phyloP scores from a whole-genome alignment of 2,329 filamentous ascomycete species.

The Septoria petroselini region DNA sequence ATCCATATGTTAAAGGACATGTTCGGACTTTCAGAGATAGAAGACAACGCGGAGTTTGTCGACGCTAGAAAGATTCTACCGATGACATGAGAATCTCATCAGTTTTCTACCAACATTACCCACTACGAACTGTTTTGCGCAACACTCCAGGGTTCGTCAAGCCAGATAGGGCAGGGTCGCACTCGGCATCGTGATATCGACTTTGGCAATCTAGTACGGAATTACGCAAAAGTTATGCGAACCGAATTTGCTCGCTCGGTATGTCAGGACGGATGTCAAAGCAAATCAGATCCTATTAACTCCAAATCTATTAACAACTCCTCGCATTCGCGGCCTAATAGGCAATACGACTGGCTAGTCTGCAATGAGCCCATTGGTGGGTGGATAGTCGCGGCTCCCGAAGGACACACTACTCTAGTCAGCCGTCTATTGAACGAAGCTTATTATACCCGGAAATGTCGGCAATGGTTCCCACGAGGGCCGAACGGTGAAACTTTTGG shows the following conservation, averaged over 20 bases:
- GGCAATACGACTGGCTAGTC: slow-evolving; percentile 60
- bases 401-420: slow-evolving; percentile 47
- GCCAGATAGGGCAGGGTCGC: no score
- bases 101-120: no score
- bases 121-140: no score
- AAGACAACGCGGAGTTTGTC: no score
- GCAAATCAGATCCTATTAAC: slow-evolving; percentile 38
- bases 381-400: slow-evolving; percentile 56
- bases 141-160: no score
- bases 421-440: slow-evolving; percentile 51
- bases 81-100: no score
- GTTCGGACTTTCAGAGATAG: no score
- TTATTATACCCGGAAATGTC: slow-evolving; percentile 58
- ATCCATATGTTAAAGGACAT: not conserved
- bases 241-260: not conserved
- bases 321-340: slow-evolving; percentile 47
- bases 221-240: no score
- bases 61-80: no score
- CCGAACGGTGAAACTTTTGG: slow-evolving; percentile 51
- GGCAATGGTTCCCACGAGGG: slow-evolving; percentile 52
- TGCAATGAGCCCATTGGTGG: slow-evolving; percentile 63
- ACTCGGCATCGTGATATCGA: no score
- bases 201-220: no score
- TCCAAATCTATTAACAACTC: slow-evolving; percentile 52
- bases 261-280: not conserved